phyloP scores from a whole-genome alignment of 768 basidiomycete species.

The Naganishia friedmannii region DNA sequence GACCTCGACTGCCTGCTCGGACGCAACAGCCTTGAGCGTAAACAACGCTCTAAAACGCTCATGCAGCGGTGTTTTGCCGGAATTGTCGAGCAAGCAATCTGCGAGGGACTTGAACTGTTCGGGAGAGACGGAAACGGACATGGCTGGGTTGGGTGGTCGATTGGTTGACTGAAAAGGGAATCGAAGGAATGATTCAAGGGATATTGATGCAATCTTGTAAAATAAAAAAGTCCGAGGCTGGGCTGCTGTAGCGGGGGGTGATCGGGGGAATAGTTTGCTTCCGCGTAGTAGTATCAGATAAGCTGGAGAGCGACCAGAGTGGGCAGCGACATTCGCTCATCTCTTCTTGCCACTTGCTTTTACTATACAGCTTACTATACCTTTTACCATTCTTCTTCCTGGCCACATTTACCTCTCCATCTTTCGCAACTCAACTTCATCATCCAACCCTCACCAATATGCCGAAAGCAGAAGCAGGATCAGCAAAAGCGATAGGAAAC shows the following conservation, averaged over 20 bases:
- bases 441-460: conserved; percentile 34
- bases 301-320: not conserved
- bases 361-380: not conserved
- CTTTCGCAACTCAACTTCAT: not conserved
- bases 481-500: conserved; percentile 58
- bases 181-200: too few relatives aligned
- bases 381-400: not conserved
- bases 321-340: not conserved
- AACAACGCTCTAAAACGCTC: conserved; percentile 87
- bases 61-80: conserved; percentile 72
- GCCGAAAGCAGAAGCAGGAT: conserved; percentile 51
- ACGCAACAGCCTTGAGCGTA: conserved; percentile 75
- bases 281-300: not conserved
- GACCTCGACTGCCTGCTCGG: conserved; percentile 71
- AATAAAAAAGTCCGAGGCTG: conserved; percentile 6
- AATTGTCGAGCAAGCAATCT: conserved; percentile 71
- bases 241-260: not conserved
- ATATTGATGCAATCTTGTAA: not conserved
- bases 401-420: not conserved
- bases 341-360: too few relatives aligned
- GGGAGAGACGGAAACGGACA: conserved; percentile 50
- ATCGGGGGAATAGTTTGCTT: not conserved
- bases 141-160: conserved; percentile 2
- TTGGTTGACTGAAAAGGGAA: not conserved
- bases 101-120: conserved; percentile 68